A percentile compares a stretch with the other conserved stretches of the same genome.
Evolutionary conservation across 768 basidiomycete genomes (phyloP).

Genomic region (Agrocybe chaxingu): DNA sequence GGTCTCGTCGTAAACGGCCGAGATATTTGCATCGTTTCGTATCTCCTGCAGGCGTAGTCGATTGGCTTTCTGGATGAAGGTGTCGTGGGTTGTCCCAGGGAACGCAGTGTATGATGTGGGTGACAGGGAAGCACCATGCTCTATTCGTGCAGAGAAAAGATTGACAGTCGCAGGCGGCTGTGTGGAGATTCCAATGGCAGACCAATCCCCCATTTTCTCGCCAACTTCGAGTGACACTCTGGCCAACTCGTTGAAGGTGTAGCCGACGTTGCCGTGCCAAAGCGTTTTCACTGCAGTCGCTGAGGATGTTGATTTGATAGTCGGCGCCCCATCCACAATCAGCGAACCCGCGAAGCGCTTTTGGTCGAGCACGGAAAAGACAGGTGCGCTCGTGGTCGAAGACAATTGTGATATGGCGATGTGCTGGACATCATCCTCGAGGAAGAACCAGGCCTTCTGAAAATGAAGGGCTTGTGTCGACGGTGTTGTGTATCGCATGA

Average conservation of each 20-base stretch:
- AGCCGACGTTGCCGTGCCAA: slow-evolving; percentile 68
- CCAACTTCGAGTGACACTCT: slow-evolving; percentile 39
- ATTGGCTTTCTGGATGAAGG: slow-evolving; percentile 37
- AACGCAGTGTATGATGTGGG: slow-evolving; percentile 53
- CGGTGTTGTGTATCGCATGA: slow-evolving; percentile 69
- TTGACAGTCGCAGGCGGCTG: slow-evolving; percentile 54
- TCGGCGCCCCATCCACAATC: slow-evolving; percentile 33
- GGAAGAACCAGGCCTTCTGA: slow-evolving; percentile 76
- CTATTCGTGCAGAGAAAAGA: slow-evolving; percentile 63
- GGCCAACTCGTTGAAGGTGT: slow-evolving; percentile 34
- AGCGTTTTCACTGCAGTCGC: slow-evolving; percentile 32
- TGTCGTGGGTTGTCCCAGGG: slow-evolving; percentile 42
- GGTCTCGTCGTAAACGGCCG: slow-evolving; percentile 47
- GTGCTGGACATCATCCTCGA: slow-evolving; percentile 58
- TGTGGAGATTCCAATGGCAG: slow-evolving; percentile 57
- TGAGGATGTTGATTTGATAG: slow-evolving; percentile 5
- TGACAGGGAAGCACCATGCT: slow-evolving; percentile 31
- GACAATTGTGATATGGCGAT: slow-evolving; percentile 56
- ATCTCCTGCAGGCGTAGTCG: slow-evolving; percentile 31
- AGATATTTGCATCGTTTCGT: slow-evolving; percentile 44
- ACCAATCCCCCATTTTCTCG: slow-evolving; percentile 56
- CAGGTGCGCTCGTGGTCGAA: slow-evolving; percentile 40
- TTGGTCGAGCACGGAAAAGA: slow-evolving; percentile 70
- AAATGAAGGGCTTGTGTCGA: slow-evolving; percentile 47
- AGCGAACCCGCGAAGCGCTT: slow-evolving; percentile 42